Conservation (phyloP, 805 yeast genomes). For the Candida ascalaphidarum region DNA sequence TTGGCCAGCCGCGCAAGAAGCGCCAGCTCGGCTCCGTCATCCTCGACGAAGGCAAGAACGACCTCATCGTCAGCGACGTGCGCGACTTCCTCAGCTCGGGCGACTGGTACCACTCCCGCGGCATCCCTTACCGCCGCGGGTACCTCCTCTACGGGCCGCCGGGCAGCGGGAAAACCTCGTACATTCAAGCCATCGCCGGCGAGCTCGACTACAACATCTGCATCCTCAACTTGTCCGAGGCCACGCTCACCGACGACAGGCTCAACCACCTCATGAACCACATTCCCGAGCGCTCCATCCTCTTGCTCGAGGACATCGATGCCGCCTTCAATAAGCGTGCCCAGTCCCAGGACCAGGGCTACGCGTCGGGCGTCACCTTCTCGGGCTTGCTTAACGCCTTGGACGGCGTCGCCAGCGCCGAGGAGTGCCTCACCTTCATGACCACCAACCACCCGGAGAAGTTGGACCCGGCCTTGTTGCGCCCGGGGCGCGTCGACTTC, state of each 20-base stretch:
- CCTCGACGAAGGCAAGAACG: slow-evolving; percentile 67
- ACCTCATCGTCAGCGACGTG: slow-evolving; percentile 61
- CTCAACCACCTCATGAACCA: slow-evolving; percentile 94
- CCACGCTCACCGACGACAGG: slow-evolving; percentile 88
- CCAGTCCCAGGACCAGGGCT: slow-evolving; percentile 72
- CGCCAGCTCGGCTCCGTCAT: slow-evolving; percentile 80
- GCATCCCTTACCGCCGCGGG: slow-evolving; percentile 97
- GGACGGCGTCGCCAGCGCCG: slow-evolving; percentile 97
- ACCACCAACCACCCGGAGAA: slow-evolving; percentile 96
- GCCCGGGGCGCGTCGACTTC: slow-evolving; percentile 93
- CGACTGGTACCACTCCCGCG: slow-evolving; percentile 89
- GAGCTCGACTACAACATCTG: slow-evolving; percentile 94
- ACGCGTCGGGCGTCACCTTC: slow-evolving; percentile 83
- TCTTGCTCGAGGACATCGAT: slow-evolving; percentile 87
- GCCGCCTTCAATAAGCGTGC: slow-evolving; percentile 86
- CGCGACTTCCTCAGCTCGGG: slow-evolving; percentile 72
- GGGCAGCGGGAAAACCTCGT: slow-evolving; percentile 93
- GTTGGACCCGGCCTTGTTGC: slow-evolving; percentile 82
- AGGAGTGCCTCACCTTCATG: slow-evolving; percentile 94
- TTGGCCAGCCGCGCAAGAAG: slow-evolving; percentile 90
- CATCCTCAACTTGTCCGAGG: slow-evolving; percentile 82
- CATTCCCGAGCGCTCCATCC: slow-evolving; percentile 80
- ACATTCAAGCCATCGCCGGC: slow-evolving; percentile 94
- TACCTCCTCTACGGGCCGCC: slow-evolving; percentile 95
- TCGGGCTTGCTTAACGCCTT: slow-evolving; percentile 89